Conservation (phyloP, 2,329 filamentous ascomycete genomes). For the Exophiala calicioides region DNA sequence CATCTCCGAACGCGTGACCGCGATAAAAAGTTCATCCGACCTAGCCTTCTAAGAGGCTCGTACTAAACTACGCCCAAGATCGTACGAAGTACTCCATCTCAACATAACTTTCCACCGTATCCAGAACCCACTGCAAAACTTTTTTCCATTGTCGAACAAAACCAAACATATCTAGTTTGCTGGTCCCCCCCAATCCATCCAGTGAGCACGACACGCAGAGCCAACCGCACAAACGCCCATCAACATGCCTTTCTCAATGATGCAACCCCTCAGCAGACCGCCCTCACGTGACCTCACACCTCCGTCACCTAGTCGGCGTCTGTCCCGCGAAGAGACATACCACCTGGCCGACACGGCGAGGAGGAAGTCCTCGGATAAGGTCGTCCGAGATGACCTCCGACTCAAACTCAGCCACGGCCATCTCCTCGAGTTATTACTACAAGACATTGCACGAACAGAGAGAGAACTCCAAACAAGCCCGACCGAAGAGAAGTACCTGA, state of each 20-base stretch:
- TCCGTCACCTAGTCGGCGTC: conserved; percentile 8
- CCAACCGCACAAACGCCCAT: not conserved
- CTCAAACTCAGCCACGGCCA: conserved; percentile 31
- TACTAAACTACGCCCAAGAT: too few relatives aligned
- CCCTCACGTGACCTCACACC: conserved; percentile 25
- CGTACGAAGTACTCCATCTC: too few relatives aligned
- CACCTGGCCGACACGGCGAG: conserved; percentile 28
- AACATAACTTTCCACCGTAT: too few relatives aligned
- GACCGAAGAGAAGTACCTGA: conserved; percentile 27
- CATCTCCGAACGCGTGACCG: not conserved
- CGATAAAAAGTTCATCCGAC: not conserved
- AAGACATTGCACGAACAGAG: conserved; percentile 29
- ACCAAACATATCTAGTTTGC: too few relatives aligned
- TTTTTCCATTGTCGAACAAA: too few relatives aligned
- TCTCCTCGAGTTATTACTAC: conserved; percentile 26
- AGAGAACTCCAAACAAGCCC: conserved; percentile 31
- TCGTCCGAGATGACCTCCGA: conserved; percentile 26
- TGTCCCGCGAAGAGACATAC: conserved; percentile 31
- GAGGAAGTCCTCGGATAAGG: conserved; percentile 26
- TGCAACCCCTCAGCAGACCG: conserved; percentile 24
- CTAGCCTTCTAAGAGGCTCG: too few relatives aligned
- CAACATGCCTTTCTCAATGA: conserved; percentile 25
- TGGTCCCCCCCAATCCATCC: too few relatives aligned
- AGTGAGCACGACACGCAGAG: not conserved
- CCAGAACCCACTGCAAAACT: too few relatives aligned